Base-by-base conservation (phyloP, 164 flowering plant genomes). In the Amborella trichopoda region DNA sequence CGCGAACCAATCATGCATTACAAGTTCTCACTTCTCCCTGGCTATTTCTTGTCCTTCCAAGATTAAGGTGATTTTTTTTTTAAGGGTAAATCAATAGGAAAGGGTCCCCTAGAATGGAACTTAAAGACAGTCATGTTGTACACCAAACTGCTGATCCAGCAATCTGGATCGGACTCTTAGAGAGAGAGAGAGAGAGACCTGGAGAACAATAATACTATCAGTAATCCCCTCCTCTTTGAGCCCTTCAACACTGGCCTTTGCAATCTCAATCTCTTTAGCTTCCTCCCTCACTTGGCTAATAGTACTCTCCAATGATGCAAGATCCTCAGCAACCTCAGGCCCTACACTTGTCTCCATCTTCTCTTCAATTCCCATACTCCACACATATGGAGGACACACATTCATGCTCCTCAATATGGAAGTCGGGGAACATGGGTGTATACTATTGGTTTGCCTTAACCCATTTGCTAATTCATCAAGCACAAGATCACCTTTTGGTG, bases 401-500 rank as follows among this genome's bases (percentile, higher is more conserved):
- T 78, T 76, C 50, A 87, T 58, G 46, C 46, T 66, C 59, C 68
- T 70, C 13, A 87, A 63, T 20, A 76, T 69, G 9, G 81, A 74
- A 49, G 74, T 80, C 11, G 81, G 88, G 54, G 81, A 78, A 52
- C 88, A 82, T 0, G 83, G 78, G 12, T 71, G 71, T 18, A 67
- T 61, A 16, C 50, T 61, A 23, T 45, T 58, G 22, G 63, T 50
- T 46, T 62, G 68, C 54, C 72, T 77, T 30, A 84, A 60, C 46
- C 64, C 64, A 40, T 65, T 75, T 0, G 86, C 78, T 16, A 91
- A 70, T 64, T 87, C 86, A 65, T 80, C 75, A 5, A 91, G 53
- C 5, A 91, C 83, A 56, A 51, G 72, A 43, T 87, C 95, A n/a
- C 99, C 99, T 62, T 84, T 91, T 2, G 99, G 95, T 4, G 87